Percentiles rank a stretch among this genome's conserved stretches.
These are phyloP conservation scores for Collariella sp. DNA, from an alignment of 495 filamentous ascomycete species.

Conservation along the genomic window DNA sequence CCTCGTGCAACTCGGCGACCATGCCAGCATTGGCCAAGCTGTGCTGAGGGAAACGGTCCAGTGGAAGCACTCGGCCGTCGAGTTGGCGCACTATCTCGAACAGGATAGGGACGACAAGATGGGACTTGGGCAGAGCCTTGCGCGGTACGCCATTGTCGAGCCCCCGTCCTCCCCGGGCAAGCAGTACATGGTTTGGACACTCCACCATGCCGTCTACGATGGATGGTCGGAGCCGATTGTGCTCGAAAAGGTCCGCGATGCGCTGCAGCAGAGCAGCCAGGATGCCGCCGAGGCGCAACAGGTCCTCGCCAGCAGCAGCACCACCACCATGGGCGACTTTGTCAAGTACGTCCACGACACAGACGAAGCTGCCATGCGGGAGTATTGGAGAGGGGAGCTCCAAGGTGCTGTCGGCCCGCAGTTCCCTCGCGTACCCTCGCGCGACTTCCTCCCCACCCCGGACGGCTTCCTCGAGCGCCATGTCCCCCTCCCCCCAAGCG, in stretches of 20 bases:
- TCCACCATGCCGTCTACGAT: conserved; percentile 59
- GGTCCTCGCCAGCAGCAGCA: conserved; percentile 24
- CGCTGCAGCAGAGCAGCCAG: neutral
- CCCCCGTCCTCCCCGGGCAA: neutral
- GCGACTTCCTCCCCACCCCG: conserved; percentile 12
- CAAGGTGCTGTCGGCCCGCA: conserved; percentile 10
- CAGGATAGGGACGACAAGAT: conserved; percentile 23
- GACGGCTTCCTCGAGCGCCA: conserved; percentile 5
- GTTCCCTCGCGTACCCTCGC: conserved; percentile 20
- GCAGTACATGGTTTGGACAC: conserved; percentile 30
- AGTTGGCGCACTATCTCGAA: conserved; percentile 39
- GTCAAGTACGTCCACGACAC: conserved; percentile 32
- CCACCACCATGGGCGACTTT: conserved; percentile 22
- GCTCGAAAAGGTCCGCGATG: conserved; percentile 8
- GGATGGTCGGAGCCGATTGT: conserved; percentile 48
- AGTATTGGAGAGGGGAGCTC: conserved; percentile 13
- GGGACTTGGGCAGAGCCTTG: conserved; percentile 15
- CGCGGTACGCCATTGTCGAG: conserved; percentile 19
- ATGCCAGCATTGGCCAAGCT: conserved; percentile 43
- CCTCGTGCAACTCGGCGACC: conserved; percentile 43
- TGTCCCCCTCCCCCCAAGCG: conserved; percentile 2
- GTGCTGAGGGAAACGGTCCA: conserved; percentile 29
- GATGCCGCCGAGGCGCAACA: neutral
- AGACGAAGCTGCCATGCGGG: neutral
- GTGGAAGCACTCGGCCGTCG: conserved; percentile 34